Conservation (phyloP, 2,329 filamentous ascomycete species). For the Didymella sp. region DNA sequence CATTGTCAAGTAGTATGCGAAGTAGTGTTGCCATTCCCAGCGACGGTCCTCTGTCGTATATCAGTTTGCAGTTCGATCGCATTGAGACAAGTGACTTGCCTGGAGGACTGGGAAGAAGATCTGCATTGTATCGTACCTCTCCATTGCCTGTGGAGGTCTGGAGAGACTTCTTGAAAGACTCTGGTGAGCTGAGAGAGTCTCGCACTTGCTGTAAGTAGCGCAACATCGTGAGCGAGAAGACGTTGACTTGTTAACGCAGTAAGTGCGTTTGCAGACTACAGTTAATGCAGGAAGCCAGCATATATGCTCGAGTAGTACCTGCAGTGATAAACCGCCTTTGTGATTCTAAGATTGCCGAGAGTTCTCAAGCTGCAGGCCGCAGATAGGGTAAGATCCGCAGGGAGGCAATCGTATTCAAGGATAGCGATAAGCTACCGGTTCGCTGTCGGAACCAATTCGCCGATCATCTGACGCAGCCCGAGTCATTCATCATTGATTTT, state of each 20-base stretch:
- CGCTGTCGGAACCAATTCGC: neutral
- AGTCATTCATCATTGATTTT: neutral
- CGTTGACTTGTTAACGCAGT: neutral
- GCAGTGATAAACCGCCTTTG: neutral
- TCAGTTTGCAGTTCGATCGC: neutral
- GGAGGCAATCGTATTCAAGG: neutral
- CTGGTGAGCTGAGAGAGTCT: slow-evolving; percentile 32
- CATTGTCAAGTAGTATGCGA: slow-evolving; percentile 30
- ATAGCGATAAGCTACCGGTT: neutral
- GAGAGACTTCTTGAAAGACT: slow-evolving; percentile 30
- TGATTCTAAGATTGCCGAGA: neutral
- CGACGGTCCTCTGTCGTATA: slow-evolving; percentile 19
- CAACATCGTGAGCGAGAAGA: neutral
- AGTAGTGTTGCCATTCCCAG: slow-evolving; percentile 34
- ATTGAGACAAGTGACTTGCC: neutral
- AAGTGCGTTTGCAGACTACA: neutral
- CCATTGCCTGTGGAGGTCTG: slow-evolving; percentile 16
- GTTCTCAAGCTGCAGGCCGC: neutral
- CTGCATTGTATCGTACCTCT: slow-evolving; percentile 25
- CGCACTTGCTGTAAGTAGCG: neutral
- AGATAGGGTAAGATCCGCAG: neutral
- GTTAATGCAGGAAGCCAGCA: neutral
- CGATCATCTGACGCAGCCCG: neutral
- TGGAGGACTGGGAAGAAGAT: slow-evolving; percentile 31
- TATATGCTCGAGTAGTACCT: neutral